Evolutionary conservation across 352 stramenopile species (phyloP).

Genomic region (Phytophthora sojae): DNA sequence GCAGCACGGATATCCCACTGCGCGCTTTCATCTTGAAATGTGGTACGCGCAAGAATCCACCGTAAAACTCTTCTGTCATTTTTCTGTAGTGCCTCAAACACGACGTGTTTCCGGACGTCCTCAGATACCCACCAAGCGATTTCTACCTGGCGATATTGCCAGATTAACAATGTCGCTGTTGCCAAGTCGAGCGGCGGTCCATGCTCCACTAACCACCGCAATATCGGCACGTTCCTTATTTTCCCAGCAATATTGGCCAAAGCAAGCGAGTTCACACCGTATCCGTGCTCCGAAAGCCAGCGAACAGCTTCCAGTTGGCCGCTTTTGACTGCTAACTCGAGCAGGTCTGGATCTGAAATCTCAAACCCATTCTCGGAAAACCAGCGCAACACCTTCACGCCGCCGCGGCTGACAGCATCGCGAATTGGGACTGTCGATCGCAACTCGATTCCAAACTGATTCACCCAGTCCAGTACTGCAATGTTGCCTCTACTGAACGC

Average conservation of each 20-base stretch:
- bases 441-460: conserved; percentile 2
- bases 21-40: not conserved
- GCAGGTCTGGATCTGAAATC: not conserved
- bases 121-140: not conserved
- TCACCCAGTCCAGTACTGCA: not conserved
- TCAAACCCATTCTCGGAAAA: not conserved
- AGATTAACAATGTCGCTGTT: not conserved
- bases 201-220: not conserved
- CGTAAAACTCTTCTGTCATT: not conserved
- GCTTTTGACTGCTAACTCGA: not conserved
- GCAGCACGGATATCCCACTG: not conserved
- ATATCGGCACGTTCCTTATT: not conserved
- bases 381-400: not conserved
- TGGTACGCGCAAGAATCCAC: not conserved
- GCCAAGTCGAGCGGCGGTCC: not conserved
- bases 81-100: not conserved
- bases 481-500: not conserved
- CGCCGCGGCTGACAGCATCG: not conserved
- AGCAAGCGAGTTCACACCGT: not conserved
- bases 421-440: not conserved
- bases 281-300: not conserved
- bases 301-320: not conserved
- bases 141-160: not conserved
- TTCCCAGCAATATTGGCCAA: not conserved
- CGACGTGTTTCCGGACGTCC: not conserved